Conservation (phyloP, 2,329 filamentous ascomycete genomes). For the Talaromyces amestolkiae region DNA sequence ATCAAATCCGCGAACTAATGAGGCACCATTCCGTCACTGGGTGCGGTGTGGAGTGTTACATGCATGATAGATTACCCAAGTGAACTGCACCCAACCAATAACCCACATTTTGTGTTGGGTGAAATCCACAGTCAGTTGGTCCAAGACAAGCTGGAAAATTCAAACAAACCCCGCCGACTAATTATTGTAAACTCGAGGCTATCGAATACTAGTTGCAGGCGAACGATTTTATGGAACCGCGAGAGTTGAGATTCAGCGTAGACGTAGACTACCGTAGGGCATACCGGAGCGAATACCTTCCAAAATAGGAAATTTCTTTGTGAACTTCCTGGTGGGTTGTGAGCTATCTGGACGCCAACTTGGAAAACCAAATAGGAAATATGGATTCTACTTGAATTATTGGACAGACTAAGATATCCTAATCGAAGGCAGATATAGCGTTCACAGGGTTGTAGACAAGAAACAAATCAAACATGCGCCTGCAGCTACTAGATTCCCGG, state of each 20-base stretch:
- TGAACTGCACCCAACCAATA: not conserved
- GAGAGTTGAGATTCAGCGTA: not conserved
- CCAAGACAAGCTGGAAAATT: not conserved
- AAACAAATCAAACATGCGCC: not conserved
- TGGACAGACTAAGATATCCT: not conserved
- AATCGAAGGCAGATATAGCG: not conserved
- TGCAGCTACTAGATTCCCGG: not conserved
- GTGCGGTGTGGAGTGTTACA: constrained; percentile 3
- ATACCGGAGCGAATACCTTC: not conserved
- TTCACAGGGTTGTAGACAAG: not conserved
- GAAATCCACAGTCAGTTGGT: not conserved
- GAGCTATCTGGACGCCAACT: not conserved
- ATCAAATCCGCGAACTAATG: not conserved
- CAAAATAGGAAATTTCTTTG: not conserved
- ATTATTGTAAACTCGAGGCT: not conserved
- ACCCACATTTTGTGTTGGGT: not conserved
- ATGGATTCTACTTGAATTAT: not conserved
- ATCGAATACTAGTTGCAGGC: not conserved
- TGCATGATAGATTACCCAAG: not conserved
- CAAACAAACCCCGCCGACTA: not conserved
- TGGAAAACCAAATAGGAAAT: not conserved
- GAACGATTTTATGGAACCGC: not conserved
- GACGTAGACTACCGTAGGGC: not conserved
- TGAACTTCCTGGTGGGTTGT: not conserved
- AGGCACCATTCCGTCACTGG: not conserved